A percentile compares a stretch with the other conserved stretches of the same genome.
Evolutionary conservation across 78 protist genomes (phyloP).

Genomic region (Dictyostelium purpureum): DNA sequence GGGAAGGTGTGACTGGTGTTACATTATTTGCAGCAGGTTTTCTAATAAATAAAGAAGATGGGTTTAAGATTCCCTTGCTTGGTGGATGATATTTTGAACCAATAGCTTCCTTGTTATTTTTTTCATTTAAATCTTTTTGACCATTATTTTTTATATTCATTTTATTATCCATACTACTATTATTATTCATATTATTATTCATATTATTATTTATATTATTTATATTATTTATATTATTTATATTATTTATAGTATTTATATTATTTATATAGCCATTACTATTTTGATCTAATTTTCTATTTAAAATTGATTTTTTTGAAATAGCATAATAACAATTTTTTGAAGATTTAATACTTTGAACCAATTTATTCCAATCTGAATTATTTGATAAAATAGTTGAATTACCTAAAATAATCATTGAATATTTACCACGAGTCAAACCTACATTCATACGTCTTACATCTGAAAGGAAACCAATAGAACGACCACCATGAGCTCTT

Average conservation of each 20-base stretch:
- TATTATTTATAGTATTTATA: neutral
- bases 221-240: neutral
- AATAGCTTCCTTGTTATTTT: neutral
- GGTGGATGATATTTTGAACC: too few species aligned
- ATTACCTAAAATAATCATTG: slow-evolving; percentile 85
- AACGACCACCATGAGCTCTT: slow-evolving; percentile 70
- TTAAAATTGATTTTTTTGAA: neutral
- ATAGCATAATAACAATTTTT: slow-evolving; percentile 20
- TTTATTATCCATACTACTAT: neutral
- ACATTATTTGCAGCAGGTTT: too few species aligned
- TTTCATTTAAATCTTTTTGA: neutral
- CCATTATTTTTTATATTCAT: neutral
- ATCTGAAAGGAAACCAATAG: slow-evolving; percentile 91
- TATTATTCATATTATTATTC: neutral
- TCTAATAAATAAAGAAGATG: too few species aligned
- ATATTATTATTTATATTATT: neutral
- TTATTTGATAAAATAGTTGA: slow-evolving; percentile 8
- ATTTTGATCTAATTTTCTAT: neutral
- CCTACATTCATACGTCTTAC: slow-evolving; percentile 94
- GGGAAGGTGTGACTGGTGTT: too few species aligned
- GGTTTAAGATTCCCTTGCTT: too few species aligned
- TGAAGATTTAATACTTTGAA: neutral
- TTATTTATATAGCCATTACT: too few species aligned
- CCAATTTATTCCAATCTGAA: slow-evolving; percentile 30
- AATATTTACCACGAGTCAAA: slow-evolving; percentile 87